A percentile compares a stretch with the other conserved stretches of the same genome.
Conservation (phyloP, 2,329 filamentous ascomycete species). For the Cladosporium sp. region DNA sequence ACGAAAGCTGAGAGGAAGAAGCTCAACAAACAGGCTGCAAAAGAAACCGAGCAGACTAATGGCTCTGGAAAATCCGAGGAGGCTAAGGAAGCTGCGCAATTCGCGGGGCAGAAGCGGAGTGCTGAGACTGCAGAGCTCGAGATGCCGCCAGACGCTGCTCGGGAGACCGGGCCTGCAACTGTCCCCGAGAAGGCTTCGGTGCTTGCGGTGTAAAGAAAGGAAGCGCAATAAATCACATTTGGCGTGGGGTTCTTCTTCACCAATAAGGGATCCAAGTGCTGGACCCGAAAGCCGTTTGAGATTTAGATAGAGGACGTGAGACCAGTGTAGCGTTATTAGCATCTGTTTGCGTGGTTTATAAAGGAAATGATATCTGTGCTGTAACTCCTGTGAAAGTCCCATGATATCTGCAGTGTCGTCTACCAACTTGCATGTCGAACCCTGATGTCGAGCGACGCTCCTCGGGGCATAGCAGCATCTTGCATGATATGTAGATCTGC, state of each 20-base stretch:
- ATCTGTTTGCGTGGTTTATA: no score
- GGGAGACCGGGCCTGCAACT: constrained; percentile 24
- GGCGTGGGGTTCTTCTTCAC: background rate
- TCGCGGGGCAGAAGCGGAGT: constrained; percentile 20
- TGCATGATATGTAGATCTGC: background rate
- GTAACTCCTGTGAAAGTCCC: no score
- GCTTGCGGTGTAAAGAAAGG: constrained; percentile 19
- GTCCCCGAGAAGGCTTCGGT: constrained; percentile 24
- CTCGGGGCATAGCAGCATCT: no score
- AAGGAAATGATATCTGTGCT: no score
- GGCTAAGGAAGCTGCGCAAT: constrained; percentile 11
- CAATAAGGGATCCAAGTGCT: constrained; percentile 14
- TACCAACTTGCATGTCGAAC: no score
- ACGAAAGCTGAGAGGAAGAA: constrained; percentile 43
- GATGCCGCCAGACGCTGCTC: constrained; percentile 23
- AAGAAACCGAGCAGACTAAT: constrained; percentile 21
- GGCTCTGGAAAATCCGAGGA: constrained; percentile 15
- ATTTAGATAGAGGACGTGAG: background rate
- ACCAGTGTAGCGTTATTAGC: no score
- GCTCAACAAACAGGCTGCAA: constrained; percentile 30
- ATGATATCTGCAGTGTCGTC: no score
- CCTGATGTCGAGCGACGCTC: no score
- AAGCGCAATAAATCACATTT: background rate
- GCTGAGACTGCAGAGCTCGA: constrained; percentile 25
- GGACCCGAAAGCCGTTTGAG: background rate